Evolutionary conservation across 2,329 filamentous ascomycete genomes (phyloP), one percentile per base, ranked within the genome.

Genomic region (Xylaria sp.): DNA sequence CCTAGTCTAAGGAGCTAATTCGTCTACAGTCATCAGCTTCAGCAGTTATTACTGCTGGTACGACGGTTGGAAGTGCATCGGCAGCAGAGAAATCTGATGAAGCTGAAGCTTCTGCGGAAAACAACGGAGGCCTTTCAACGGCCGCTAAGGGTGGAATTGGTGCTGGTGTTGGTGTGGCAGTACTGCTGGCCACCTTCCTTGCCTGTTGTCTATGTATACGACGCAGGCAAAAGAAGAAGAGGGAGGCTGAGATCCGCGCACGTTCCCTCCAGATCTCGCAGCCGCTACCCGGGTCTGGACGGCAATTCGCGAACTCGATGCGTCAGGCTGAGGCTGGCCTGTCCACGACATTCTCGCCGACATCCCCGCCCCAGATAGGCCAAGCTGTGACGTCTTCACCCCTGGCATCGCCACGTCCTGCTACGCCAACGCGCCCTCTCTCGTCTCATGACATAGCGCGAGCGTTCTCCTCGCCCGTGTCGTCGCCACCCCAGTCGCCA

Each of bases 61-160:
- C 55, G 2, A 16, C 20, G 11, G 40, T 60, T 17, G 50, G 24
- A 50, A 39, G 47, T 39, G 48, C 52, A 44, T 44, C 55, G 53
- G 42, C 54, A 40, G 52, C 55, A 7, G 50, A 56, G 18, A 44
- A 45, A 34, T 48, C 54, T 11, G 39, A 49, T 17, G 43, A 43
- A 2, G 47, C 16, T 9, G 43, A 55, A 19, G 38, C 51, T 21
- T 2, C 43, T 17, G 38, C 22, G 19, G 51, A 46, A 16, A 38
- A 59, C 21, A 50, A 59, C 21, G 49, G 53, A 16, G 74, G 71
- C 4, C 68, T 80, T n/a, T 73, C 74, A 2, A 66, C 72, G 2
- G 74, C 72, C 6, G 78, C 75, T 9, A 75, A 79, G 52, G 74
- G 75, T 40, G 81, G 81, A 7, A 78, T 83, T 51, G 78, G 76